Base-by-base conservation (phyloP, 1,284 basidiomycete species). In the Ganoderma lingzhi region DNA sequence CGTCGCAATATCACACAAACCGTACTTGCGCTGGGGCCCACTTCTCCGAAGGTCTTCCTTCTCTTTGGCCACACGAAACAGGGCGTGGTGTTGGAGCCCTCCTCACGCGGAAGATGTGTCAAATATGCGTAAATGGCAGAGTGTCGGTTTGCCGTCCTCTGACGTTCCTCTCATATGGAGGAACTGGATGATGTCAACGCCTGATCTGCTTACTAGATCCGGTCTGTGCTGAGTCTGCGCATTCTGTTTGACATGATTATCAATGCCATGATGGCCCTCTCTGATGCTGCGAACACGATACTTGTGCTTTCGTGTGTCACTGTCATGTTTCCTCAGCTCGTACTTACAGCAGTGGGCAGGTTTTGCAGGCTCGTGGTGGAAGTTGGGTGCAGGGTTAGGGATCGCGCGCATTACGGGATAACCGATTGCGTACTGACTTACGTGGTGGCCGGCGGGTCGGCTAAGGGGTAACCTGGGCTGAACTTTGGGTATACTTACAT, bases 171-270 rank as follows among this genome's bases (percentile, higher is more conserved):
- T 6, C 53, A 3, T 32, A 32, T 17, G 58, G 61, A 42, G 28
- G 55, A 65, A 39, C 53, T 51, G 35, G 39, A 55, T 69, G 71
- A 70, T 68, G 39, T 41, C 28, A 51, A 63, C 17, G 39, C 14
- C 28, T 67, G 61, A 63, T 58, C 61, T 41, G 30, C 32, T 41
- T 28, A 30, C 39, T 41, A 55, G 66, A 60, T 56, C 45, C 56
- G 32, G 55, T 41, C 30, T 63, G 51, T 30, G 58, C 44, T 45
- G 44, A 41, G 55, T 45, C 30, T 63, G 51, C 37, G 58, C 60
- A 56, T 67, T 63, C 48, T 61, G 32, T 62, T 62, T 62, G 64
- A 63, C 68, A 65, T 72, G 71, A 72, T 72, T 64, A 72, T 72
- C 71, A 23, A 23, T 23, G 23, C 23, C 23, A 72, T 72, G 71